Evolutionary conservation across 495 filamentous ascomycete genomes (phyloP), one percentile per base, ranked within the genome.

Genomic region (Pseudevernia furfuracea): DNA sequence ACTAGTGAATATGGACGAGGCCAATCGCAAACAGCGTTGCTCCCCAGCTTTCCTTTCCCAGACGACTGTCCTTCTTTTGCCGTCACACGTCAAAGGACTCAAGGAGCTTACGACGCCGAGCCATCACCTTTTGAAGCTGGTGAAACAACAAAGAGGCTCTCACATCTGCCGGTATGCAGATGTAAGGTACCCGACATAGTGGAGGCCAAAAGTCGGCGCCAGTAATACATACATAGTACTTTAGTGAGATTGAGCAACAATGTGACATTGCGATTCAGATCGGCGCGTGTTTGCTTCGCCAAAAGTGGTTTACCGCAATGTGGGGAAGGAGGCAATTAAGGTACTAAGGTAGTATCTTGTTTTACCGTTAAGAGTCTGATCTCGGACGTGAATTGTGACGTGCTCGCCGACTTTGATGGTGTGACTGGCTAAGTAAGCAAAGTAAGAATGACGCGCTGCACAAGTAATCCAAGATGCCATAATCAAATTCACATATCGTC

Each of bases 381-480:
- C n/a, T 15, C 7, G 28, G 10, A 49, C 1, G 25, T n/a, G 34
- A 6, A 7, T 59, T 43, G 57, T 53, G 49, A 53, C 49, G 49
- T 53, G 49, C 49, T 53, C 25, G 25, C 49, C 3, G 49, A 53
- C 49, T 19, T 53, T 53, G 14, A 53, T 53, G 49, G 15, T 53
- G 49, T 53, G 49, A 53, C 49, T 0, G 49, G 49, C 28, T 53
- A 53, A 19, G n/a, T 53, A 53, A 53, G 49, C 49, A 53, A 17
- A 28, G 49, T 19, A 32, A 32, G 49, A 17, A 19, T 17, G 25
- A 53, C 49, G 14, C 14, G 49, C 49, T 17, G 11, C 5, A 25
- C 4, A 4, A 4, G 23, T 49, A 49, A 49, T 49, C 15, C 15
- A 49, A 28, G 14, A 28, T 28, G 23, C 3, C 23, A 49, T 25